Percentiles rank a stretch among this genome's conserved stretches.
phyloP scores from a whole-genome alignment of 2,329 filamentous ascomycete genomes.

The Cordyceps militaris region DNA sequence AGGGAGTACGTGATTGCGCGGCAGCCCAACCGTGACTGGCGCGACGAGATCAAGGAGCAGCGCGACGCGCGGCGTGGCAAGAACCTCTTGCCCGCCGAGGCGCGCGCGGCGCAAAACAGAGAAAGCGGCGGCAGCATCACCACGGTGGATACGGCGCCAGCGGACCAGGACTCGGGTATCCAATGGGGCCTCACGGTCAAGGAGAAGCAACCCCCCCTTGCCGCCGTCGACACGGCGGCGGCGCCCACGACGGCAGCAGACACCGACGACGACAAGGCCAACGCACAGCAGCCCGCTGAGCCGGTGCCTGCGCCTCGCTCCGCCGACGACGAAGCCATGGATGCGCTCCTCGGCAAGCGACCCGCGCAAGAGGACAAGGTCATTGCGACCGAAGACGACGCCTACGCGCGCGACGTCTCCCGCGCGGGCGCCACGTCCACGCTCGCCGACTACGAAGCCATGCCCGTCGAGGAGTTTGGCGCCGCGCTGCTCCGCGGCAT shows the following conservation, averaged over 20 bases:
- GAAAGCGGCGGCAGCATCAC: constrained; percentile 3
- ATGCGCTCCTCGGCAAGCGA: constrained; percentile 54
- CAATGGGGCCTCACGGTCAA: constrained; percentile 47
- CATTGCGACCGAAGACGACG: constrained; percentile 57
- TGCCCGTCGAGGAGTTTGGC: constrained; percentile 93
- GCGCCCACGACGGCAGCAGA: constrained; percentile 9
- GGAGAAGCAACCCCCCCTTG: constrained; percentile 26
- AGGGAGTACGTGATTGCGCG: constrained; percentile 49
- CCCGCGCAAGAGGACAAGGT: constrained; percentile 41
- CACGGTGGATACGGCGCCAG: constrained; percentile 28
- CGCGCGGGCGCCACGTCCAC: constrained; percentile 68
- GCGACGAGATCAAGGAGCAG: constrained; percentile 40
- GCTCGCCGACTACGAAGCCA: constrained; percentile 76
- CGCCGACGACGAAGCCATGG: constrained; percentile 51
- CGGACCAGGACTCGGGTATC: constrained; percentile 46
- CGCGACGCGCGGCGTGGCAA: constrained; percentile 34
- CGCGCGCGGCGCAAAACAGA: not conserved
- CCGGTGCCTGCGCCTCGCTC: constrained; percentile 10
- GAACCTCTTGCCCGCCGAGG: constrained; percentile 51
- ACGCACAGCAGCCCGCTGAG: constrained; percentile 7
- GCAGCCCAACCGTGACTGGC: constrained; percentile 57
- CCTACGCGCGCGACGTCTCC: constrained; percentile 62
- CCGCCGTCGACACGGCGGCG: constrained; percentile 8
- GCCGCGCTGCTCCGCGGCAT: constrained; percentile 84
- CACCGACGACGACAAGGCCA: not conserved